These are phyloP conservation scores for Dillenia turbinata DNA, from an alignment of 164 flowering plant species.

Conservation along the genomic window DNA sequence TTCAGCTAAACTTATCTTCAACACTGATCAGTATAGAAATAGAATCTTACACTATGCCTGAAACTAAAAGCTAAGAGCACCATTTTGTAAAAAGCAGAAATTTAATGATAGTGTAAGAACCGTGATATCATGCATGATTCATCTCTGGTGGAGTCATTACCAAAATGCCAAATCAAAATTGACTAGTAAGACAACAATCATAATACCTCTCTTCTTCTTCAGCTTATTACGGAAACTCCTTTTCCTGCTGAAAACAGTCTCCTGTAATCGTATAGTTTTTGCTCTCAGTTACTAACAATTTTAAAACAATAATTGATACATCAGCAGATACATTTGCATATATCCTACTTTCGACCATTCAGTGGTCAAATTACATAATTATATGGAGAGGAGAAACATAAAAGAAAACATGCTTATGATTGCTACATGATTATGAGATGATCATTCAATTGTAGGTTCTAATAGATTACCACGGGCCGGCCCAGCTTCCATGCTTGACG, in stretches of 20 bases:
- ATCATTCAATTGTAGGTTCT: too few relatives aligned
- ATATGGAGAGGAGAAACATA: too few relatives aligned
- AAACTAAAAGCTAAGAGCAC: not conserved
- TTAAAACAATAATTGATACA: too few relatives aligned
- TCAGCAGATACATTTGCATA: too few relatives aligned
- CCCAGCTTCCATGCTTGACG: slow-evolving; percentile 68
- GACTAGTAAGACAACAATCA: not conserved
- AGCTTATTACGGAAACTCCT: slow-evolving; percentile 89
- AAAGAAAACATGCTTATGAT: too few relatives aligned
- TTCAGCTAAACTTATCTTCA: not conserved
- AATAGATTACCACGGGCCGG: slow-evolving; percentile 69
- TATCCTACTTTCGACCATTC: too few relatives aligned
- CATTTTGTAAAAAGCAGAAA: not conserved
- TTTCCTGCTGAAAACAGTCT: slow-evolving; percentile 90
- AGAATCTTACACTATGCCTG: not conserved
- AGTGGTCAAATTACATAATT: too few relatives aligned
- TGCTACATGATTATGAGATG: too few relatives aligned
- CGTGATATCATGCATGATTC: too few relatives aligned
- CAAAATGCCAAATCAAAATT: not conserved
- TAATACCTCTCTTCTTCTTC: slow-evolving; percentile 67
- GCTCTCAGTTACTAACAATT: too few relatives aligned
- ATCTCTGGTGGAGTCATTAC: not conserved
- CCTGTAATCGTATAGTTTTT: slow-evolving; percentile 44
- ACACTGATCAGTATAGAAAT: not conserved
- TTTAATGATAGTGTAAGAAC: not conserved